These are phyloP conservation scores for Millerozyma acaciae DNA, from an alignment of 805 yeast genomes.

Conservation along the genomic window DNA sequence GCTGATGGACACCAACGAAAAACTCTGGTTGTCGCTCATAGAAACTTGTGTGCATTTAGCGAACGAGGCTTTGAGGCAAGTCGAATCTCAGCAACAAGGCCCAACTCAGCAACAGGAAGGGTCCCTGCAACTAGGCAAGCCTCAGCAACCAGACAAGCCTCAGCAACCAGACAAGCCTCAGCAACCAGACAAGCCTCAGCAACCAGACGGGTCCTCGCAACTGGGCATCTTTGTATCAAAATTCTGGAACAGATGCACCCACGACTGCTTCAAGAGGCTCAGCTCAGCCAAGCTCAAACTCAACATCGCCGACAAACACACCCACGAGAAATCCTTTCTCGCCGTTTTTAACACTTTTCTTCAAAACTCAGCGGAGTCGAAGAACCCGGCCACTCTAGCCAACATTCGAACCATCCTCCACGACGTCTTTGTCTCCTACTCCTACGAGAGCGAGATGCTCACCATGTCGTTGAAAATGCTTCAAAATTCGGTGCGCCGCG, in stretches of 20 bases:
- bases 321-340: slow-evolving; percentile 46
- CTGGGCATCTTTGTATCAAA: too few relatives aligned
- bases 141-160: too few relatives aligned
- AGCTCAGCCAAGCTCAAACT: slow-evolving; percentile 25
- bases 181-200: too few relatives aligned
- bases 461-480: slow-evolving; percentile 49
- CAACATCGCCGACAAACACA: background rate
- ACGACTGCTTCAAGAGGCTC: slow-evolving; percentile 29
- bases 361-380: slow-evolving; percentile 40
- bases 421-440: slow-evolving; percentile 61
- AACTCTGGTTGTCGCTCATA: slow-evolving; percentile 28
- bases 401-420: slow-evolving; percentile 57
- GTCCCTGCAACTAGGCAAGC: too few relatives aligned
- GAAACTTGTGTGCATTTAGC: slow-evolving; percentile 21
- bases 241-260: slow-evolving; percentile 25
- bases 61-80: slow-evolving; percentile 1
- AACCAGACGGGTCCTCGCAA: too few relatives aligned
- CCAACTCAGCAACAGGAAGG: too few relatives aligned
- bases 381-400: slow-evolving; percentile 47
- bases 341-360: slow-evolving; percentile 54
- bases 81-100: slow-evolving; percentile 1
- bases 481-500: slow-evolving; percentile 51
- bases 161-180: too few relatives aligned
- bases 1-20: slow-evolving; percentile 18
- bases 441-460: slow-evolving; percentile 58